Conservation (phyloP, 1,284 basidiomycete genomes). For the Cryptococcus sp. region DNA sequence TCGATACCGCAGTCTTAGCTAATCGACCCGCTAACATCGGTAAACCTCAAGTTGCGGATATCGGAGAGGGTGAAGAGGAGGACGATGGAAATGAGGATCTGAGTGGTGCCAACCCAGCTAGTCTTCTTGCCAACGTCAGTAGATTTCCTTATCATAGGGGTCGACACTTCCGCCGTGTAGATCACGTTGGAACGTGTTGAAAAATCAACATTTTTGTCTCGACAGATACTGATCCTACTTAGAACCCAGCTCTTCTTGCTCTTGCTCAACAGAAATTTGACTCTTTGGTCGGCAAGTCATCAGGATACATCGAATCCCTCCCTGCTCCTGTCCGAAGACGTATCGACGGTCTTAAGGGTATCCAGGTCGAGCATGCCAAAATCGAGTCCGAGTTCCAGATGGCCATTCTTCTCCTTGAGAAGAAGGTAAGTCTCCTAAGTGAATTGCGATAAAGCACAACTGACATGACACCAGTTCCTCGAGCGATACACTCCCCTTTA, state of each 20-base stretch:
- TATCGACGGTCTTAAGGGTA: constrained; percentile 87
- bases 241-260: constrained; percentile 55
- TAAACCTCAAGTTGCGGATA: constrained; percentile 66
- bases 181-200: too few relatives aligned
- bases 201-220: not conserved
- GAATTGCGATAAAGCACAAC: not conserved
- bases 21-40: constrained; percentile 57
- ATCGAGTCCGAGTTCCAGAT: constrained; percentile 94
- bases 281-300: constrained; percentile 69
- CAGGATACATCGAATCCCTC: constrained; percentile 81
- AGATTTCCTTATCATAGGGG: too few relatives aligned
- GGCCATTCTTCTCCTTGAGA: constrained; percentile 93
- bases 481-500: constrained; percentile 80
- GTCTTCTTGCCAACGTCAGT: constrained; percentile 46
- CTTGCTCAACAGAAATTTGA: constrained; percentile 64
- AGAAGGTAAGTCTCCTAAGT: constrained; percentile 62
- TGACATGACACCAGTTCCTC: constrained; percentile 62
- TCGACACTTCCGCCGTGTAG: too few relatives aligned
- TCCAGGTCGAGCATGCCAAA: constrained; percentile 88
- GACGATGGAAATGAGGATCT: constrained; percentile 54
- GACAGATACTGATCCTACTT: constrained; percentile 17
- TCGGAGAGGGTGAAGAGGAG: constrained; percentile 54
- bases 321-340: constrained; percentile 76
- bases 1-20: constrained; percentile 64
- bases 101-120: constrained; percentile 46